phyloP scores from a whole-genome alignment of 1,284 basidiomycete species.

The Ceratobasidium sp. region DNA sequence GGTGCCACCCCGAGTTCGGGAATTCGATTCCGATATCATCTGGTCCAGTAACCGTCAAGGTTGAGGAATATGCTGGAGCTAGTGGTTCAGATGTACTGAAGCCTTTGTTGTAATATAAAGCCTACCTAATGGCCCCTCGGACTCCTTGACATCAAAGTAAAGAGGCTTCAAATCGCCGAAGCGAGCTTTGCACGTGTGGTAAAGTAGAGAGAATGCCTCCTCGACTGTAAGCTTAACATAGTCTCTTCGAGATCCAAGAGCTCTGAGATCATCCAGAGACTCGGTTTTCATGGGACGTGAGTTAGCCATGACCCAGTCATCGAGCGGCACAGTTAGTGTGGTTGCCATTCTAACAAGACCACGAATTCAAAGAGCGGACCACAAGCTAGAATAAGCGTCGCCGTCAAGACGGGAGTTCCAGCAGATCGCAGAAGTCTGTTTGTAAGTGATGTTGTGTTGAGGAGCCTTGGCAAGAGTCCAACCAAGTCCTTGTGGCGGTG shows the following conservation, averaged over 20 bases:
- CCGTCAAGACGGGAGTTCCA: no score
- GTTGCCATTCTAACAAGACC: background rate
- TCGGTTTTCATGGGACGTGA: background rate
- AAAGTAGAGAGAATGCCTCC: conserved; percentile 14
- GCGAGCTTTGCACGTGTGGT: conserved; percentile 5
- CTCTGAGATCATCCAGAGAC: background rate
- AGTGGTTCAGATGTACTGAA: background rate
- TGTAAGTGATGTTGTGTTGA: no score
- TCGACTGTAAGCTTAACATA: conserved; percentile 3
- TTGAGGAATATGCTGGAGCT: conserved; percentile 8
- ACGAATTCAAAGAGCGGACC: background rate
- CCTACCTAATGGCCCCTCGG: conserved; percentile 13
- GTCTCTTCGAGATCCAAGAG: background rate
- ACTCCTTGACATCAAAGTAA: conserved; percentile 5
- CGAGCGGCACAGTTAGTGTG: conserved; percentile 11
- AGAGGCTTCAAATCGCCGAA: conserved; percentile 1
- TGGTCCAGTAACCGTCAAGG: conserved; percentile 23
- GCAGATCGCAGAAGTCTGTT: no score
- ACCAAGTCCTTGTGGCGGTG: background rate
- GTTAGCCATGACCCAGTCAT: conserved; percentile 18
- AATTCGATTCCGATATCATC: conserved; percentile 36
- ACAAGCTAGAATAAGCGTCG: background rate
- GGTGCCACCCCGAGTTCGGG: conserved; percentile 5
- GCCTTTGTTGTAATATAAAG: background rate
- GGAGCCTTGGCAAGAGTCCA: no score